Evolutionary conservation across 176 grass and related monocot species (phyloP).

Genomic region (Neostapfia colusana): DNA sequence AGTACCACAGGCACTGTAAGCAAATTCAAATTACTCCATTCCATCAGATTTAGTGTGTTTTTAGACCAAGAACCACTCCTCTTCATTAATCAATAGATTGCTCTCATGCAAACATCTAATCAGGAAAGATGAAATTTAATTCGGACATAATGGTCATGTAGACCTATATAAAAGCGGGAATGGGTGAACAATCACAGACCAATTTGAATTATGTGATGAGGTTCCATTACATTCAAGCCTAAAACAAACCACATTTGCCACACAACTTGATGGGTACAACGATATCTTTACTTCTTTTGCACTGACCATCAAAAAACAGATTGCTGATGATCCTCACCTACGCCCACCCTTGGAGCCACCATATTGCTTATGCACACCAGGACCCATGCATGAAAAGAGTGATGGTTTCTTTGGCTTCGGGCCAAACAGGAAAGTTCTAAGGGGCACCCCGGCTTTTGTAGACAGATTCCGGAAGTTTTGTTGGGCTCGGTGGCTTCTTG

Average conservation of each 20-base stretch:
- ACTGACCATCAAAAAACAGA: conserved; percentile 15
- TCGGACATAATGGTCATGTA: conserved; percentile 9
- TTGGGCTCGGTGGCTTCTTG: conserved; percentile 50
- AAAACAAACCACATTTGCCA: conserved; percentile 27
- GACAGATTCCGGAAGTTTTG: conserved; percentile 62
- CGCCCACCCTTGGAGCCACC: conserved; percentile 48
- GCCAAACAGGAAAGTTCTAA: conserved; percentile 80
- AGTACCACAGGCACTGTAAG: conserved; percentile 7
- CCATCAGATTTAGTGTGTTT: conserved; percentile 9
- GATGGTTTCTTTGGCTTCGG: conserved; percentile 81
- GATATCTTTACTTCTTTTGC: conserved; percentile 28
- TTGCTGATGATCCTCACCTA: conserved; percentile 46
- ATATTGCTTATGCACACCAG: conserved; percentile 68
- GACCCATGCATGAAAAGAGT: conserved; percentile 83
- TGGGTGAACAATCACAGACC: conserved; percentile 16
- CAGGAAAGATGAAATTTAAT: conserved; percentile 7
- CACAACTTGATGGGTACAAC: conserved; percentile 25
- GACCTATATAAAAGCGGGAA: not conserved
- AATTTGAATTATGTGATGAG: conserved; percentile 31
- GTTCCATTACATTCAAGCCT: conserved; percentile 42
- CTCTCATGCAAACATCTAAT: not conserved
- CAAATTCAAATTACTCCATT: conserved; percentile 18
- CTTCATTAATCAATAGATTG: not conserved
- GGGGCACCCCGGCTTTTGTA: conserved; percentile 64
- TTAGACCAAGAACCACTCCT: not conserved